phyloP scores from a whole-genome alignment of 495 filamentous ascomycete species.

The Cercophora sp. region DNA sequence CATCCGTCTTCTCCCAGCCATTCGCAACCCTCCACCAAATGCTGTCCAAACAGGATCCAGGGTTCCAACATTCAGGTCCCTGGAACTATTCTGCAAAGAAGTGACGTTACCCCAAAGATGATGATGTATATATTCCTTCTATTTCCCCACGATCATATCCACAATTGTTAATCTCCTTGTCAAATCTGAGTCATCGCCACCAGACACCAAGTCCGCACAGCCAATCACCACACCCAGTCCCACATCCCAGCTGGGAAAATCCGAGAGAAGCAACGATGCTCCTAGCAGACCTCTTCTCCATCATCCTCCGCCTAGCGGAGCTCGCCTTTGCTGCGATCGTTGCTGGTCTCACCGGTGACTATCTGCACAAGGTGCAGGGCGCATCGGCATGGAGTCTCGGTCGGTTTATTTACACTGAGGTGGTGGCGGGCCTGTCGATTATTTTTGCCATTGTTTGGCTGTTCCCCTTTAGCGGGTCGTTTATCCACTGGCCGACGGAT shows the following conservation, averaged over 20 bases:
- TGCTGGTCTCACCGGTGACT: constrained; percentile 44
- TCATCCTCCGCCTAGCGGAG: constrained; percentile 45
- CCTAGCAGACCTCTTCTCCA: constrained; percentile 34
- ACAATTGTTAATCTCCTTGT: too few relatives aligned
- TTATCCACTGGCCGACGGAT: constrained; percentile 51
- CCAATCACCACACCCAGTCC: neutral
- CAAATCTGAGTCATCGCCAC: too few relatives aligned
- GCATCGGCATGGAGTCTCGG: constrained; percentile 34
- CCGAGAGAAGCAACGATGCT: constrained; percentile 29
- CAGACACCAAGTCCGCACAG: too few relatives aligned
- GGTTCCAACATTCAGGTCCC: too few relatives aligned
- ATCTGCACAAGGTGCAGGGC: constrained; percentile 32
- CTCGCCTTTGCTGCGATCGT: constrained; percentile 46
- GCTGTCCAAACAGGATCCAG: too few relatives aligned
- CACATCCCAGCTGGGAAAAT: too few relatives aligned
- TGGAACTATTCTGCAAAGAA: too few relatives aligned
- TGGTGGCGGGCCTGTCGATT: constrained; percentile 44
- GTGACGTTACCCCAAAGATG: too few relatives aligned
- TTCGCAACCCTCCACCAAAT: too few relatives aligned
- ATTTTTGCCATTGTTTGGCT: constrained; percentile 47
- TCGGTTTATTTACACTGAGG: constrained; percentile 47
- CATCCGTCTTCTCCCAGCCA: too few relatives aligned
- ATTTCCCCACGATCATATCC: too few relatives aligned
- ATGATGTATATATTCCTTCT: too few relatives aligned
- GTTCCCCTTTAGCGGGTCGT: constrained; percentile 41